phyloP scores from a whole-genome alignment of 208 protist species.

The Tritrichomonas foetus region DNA sequence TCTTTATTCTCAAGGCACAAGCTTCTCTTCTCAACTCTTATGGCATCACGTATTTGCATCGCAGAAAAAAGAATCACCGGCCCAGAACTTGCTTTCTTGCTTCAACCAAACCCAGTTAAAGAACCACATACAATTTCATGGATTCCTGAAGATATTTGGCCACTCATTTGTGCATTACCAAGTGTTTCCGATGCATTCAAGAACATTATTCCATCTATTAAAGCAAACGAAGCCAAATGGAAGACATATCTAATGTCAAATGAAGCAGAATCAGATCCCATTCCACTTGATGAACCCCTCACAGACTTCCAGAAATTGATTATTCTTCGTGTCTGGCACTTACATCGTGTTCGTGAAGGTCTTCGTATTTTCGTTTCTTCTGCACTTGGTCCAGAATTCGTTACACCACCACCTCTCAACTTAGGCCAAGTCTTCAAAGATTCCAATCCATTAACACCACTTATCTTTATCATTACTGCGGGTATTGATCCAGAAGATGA shows the following conservation, averaged over 20 bases:
- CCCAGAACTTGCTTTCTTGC: slow-evolving; percentile 55
- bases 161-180: slow-evolving; percentile 68
- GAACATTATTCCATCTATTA: background rate
- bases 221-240: background rate
- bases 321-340: background rate
- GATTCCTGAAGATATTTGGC: slow-evolving; percentile 85
- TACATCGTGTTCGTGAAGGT: background rate
- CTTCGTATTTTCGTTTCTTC: slow-evolving; percentile 37
- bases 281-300: background rate
- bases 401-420: slow-evolving; percentile 54
- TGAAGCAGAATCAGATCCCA: background rate
- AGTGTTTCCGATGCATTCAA: background rate
- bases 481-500: slow-evolving; percentile 84
- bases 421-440: slow-evolving; percentile 56
- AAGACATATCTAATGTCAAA: background rate
- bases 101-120: slow-evolving; percentile 33
- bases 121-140: slow-evolving; percentile 61
- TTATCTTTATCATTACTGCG: slow-evolving; percentile 91
- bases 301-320: slow-evolving; percentile 4
- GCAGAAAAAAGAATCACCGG: slow-evolving; percentile 54
- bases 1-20: slow-evolving; percentile 96
- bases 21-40: slow-evolving; percentile 94
- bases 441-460: slow-evolving; percentile 61
- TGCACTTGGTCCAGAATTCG: slow-evolving; percentile 52
- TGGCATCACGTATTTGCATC: slow-evolving; percentile 85